Base-by-base conservation (phyloP, 805 yeast species). In the Maudiozyma pseudohumilis region DNA sequence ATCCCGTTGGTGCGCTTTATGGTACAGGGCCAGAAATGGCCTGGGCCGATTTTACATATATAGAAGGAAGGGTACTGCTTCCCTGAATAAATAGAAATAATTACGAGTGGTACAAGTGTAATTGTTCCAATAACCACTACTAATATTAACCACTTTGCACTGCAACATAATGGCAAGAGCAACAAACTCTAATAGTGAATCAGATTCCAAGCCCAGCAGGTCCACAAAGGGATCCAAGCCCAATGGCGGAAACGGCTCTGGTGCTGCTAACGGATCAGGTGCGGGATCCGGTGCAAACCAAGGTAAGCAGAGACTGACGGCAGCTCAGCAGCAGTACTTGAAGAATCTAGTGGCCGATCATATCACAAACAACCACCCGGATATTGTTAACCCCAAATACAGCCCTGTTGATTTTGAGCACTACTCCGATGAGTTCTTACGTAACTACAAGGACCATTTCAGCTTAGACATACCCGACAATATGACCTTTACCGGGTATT, bases 331-430 rank as follows among this genome's bases (percentile, higher is more conserved):
- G 31, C 80, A 79, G 15, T 86, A 80, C 43, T 38, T 59, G 47
- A 82, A 77, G 41, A 81, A 78, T 44, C 72, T 70, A 32, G 61
- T 79, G 4, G 66, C 74, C n/a, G 75, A 74, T 42, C 85, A 82
- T 55, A 75, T 82, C 29, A 71, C 80, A 46, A 73, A 82, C 18
- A 82, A 82, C 49, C 88, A 87, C 3, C 88, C 88, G 1, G 79
- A 78, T 45, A 52, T 52, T 23, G 68, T 70, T 0, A 59, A 61
- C 8, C 58, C 64, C 1, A 73, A 76, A 13, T 19, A 25, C 16
- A n/a, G 27, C 6, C 39, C 40, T 22, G 39, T 81, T 87, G 1
- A 87, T 57, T 86, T 88, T 50, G 74, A 69, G 29, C 56, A 69
- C 1, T 69, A 82, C 41, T 74, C 85, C 3, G 73, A 73, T 30